Conservation (phyloP, 805 yeast genomes). For the Sugiyamaella americana region DNA sequence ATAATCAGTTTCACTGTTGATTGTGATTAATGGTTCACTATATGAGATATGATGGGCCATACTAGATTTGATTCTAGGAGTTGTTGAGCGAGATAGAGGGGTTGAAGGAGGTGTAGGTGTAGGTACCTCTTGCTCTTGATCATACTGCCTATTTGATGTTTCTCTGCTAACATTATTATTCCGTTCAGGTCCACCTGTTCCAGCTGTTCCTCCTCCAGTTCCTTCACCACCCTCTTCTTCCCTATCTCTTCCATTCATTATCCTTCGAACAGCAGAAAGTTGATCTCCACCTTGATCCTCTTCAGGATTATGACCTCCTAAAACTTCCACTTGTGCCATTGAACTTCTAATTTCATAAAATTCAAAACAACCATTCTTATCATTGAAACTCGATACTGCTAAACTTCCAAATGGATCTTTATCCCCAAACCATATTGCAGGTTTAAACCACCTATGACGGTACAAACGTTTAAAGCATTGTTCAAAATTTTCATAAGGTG, state of each 20-base stretch:
- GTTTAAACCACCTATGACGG: constrained; percentile 23
- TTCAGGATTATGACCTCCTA: too few species aligned
- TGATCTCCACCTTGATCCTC: not conserved
- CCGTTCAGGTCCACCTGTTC: not conserved
- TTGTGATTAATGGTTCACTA: not conserved
- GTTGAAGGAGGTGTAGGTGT: not conserved
- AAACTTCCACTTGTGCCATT: not conserved
- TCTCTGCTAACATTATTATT: too few species aligned
- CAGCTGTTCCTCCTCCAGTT: not conserved
- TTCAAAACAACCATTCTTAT: constrained; percentile 18
- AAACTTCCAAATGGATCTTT: constrained; percentile 23
- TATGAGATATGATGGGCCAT: not conserved
- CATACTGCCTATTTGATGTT: not conserved
- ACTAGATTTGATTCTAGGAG: not conserved
- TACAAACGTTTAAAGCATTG: constrained; percentile 16
- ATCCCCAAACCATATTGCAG: constrained; percentile 28
- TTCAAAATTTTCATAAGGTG: constrained; percentile 18
- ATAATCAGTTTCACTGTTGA: constrained; percentile 10
- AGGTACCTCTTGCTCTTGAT: not conserved
- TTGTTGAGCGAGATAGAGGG: not conserved
- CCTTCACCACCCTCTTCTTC: not conserved
- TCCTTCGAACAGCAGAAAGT: not conserved
- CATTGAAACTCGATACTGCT: constrained; percentile 20
- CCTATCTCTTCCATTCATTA: not conserved
- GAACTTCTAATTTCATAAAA: constrained; percentile 13